phyloP scores from a whole-genome alignment of 2,329 filamentous ascomycete species.

The Pseudopithomyces maydicus region DNA sequence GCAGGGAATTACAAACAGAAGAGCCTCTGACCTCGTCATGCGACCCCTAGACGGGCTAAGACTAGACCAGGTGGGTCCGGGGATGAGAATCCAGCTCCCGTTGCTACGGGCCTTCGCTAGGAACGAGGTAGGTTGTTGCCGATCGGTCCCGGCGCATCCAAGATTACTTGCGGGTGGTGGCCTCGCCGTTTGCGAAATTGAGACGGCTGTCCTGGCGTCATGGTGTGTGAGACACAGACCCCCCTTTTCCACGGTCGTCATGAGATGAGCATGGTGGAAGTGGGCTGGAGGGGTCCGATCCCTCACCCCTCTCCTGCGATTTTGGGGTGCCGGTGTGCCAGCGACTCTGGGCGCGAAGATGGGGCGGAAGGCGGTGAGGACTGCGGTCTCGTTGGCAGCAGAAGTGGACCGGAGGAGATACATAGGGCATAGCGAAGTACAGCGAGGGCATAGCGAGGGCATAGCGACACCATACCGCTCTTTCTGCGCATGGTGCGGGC shows the following conservation, averaged over 20 bases:
- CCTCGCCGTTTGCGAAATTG: constrained; percentile 25
- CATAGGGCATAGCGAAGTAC: constrained; percentile 19
- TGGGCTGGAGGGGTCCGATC: constrained; percentile 15
- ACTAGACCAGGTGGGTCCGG: constrained; percentile 39
- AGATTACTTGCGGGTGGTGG: constrained; percentile 29
- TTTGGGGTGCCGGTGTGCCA: constrained; percentile 20
- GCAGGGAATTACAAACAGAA: not conserved
- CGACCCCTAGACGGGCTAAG: constrained; percentile 15
- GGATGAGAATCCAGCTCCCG: constrained; percentile 37
- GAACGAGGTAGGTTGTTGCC: constrained; percentile 37
- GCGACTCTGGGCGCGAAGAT: constrained; percentile 19
- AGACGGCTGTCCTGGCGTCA: constrained; percentile 27
- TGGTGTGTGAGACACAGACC: constrained; percentile 23
- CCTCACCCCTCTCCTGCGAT: constrained; percentile 1
- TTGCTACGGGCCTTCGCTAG: constrained; percentile 39
- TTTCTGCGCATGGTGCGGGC: constrained; percentile 32
- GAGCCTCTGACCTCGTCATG: constrained; percentile 17
- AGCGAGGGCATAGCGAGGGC: too few species aligned
- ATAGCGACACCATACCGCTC: constrained; percentile 37
- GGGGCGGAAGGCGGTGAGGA: constrained; percentile 25
- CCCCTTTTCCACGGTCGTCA: constrained; percentile 34
- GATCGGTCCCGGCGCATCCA: constrained; percentile 32
- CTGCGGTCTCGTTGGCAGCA: constrained; percentile 15
- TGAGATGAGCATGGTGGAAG: constrained; percentile 18
- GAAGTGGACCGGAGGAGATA: constrained; percentile 36